A percentile compares a stretch with the other conserved stretches of the same genome.
Evolutionary conservation across 179 eudicot species (phyloP).

Genomic region (Actinidia arguta): DNA sequence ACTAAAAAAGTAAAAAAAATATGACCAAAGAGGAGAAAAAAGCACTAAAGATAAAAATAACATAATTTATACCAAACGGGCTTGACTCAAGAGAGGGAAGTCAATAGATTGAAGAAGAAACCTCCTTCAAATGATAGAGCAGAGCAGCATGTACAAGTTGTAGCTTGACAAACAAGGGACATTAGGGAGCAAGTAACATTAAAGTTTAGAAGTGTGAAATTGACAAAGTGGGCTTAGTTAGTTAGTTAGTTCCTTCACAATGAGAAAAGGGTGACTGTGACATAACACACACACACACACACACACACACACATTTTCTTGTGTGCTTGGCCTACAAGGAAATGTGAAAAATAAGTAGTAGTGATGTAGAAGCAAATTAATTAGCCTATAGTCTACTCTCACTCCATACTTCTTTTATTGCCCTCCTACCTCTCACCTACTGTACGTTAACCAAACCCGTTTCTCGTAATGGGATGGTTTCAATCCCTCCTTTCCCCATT

Average conservation of each 20-base stretch:
- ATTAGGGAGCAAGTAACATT: not conserved
- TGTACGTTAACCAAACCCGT: not conserved
- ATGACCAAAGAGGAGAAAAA: conserved; percentile 6
- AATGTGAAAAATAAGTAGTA: not conserved
- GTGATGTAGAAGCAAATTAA: not conserved
- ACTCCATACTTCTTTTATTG: conserved; percentile 21
- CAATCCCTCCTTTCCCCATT: conserved; percentile 41
- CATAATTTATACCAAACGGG: not conserved
- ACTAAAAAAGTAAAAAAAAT: no score
- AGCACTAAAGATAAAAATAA: not conserved
- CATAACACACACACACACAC: conserved; percentile 26
- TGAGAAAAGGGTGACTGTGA: conserved; percentile 24
- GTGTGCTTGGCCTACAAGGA: not conserved
- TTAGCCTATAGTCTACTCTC: not conserved
- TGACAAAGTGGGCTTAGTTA: not conserved
- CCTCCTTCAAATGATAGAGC: not conserved
- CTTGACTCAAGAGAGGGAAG: not conserved
- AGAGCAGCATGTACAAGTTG: not conserved
- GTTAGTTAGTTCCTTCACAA: not conserved
- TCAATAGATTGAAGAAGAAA: not conserved
- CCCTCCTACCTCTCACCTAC: conserved; percentile 33
- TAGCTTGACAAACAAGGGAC: conserved; percentile 9
- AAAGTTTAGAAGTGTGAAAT: conserved; percentile 10
- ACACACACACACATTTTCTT: no score
- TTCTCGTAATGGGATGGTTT: conserved; percentile 39